Evolutionary conservation across 345 rosid genomes (phyloP), one percentile per base, ranked within the genome.

Genomic region (Eucalyptus sp.): DNA sequence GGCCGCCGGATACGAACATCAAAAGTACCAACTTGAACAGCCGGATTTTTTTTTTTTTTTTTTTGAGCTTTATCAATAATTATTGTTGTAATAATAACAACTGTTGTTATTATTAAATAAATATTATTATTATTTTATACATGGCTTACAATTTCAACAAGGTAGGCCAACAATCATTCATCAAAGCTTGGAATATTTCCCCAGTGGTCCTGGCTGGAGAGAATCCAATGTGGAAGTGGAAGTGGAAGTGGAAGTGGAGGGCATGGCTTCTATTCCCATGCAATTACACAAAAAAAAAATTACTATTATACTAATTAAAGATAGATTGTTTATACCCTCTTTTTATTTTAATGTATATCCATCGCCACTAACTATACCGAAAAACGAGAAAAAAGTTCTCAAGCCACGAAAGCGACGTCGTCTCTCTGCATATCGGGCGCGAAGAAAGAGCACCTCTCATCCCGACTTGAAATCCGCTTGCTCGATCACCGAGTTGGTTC

Each of bases 391-490:
- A 37, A 68, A 37, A 18, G 27, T 22, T 20, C 13, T 22, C 83
- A 1, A 11, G 41, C 5, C 13, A 41, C 5, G 83, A 11, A 22
- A 76, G 48, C 2, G 48, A 76, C 13, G 3, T 4, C 15, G 15
- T 76, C 29, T 76, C 27, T 76, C 27, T 4, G 2, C 48, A 6
- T 4, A 20, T 41, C 29, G 1, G 2, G 15, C 8, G 8, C 2
- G 4, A 8, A 4, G 15, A 20, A 37, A 11, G 8, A 11, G 27
- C 13, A 3, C 48, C 0, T 20, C 29, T 3, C 1, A 3, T 20
- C 15, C 6, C 29, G 3, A 76, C 20, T 10, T 20, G 2, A 7
- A 20, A 41, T 43, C 1, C 9, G 8, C 5, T 37, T 13, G 2
- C 29, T 3, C 4, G 1, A 11, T 20, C 15, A 6, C 15, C 0